A percentile compares a stretch with the other conserved stretches of the same genome.
These are phyloP conservation scores for Coccomyxa sp. DNA, from an alignment of 139 green algal species.

Conservation along the genomic window DNA sequence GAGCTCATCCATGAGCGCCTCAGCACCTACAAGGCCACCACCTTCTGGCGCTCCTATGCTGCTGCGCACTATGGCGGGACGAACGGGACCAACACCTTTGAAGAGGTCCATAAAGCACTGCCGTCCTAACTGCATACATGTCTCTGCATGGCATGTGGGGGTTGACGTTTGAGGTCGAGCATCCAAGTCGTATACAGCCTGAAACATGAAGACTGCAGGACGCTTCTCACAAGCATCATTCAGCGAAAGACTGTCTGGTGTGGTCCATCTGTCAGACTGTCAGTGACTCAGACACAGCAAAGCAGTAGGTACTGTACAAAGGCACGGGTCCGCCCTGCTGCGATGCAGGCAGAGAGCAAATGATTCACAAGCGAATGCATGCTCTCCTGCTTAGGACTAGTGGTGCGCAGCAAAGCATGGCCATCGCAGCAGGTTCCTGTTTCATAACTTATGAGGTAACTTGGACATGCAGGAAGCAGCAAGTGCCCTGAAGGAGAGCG, in stretches of 20 bases:
- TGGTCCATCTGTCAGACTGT: background rate
- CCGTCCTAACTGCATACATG: background rate
- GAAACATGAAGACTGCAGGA: background rate
- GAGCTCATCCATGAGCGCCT: background rate
- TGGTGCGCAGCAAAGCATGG: no score
- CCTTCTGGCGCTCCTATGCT: background rate
- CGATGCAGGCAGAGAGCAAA: no score
- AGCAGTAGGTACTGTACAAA: no score
- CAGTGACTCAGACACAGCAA: no score
- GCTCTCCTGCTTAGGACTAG: no score
- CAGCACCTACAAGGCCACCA: background rate
- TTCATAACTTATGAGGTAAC: no score
- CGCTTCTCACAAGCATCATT: background rate
- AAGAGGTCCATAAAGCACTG: background rate
- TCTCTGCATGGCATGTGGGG: background rate
- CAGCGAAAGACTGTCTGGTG: background rate
- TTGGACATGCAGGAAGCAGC: background rate
- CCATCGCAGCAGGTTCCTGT: no score
- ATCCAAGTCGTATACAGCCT: background rate
- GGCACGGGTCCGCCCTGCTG: no score
- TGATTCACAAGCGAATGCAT: no score
- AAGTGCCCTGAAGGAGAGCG: background rate
- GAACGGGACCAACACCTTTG: background rate
- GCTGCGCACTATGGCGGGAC: background rate
- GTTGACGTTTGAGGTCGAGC: background rate